These are phyloP conservation scores for Cylindrotheca closterium DNA, from an alignment of 108 stramenopile genomes.

Conservation along the genomic window DNA sequence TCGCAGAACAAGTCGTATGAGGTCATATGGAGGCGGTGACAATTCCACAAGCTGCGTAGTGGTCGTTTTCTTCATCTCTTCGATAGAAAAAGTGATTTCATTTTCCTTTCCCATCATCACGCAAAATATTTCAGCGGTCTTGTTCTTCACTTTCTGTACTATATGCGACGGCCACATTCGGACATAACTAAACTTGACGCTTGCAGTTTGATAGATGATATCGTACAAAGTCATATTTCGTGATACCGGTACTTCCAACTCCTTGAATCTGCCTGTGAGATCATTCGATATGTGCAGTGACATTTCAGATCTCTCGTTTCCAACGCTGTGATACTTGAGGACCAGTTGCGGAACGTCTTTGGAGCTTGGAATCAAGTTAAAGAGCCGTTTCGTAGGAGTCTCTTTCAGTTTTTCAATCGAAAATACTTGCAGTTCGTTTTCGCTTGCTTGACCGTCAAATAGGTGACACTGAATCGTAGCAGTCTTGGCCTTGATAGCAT, in stretches of 20 bases:
- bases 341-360: background rate
- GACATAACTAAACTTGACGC: conserved; percentile 27
- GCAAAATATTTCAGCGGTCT: conserved; percentile 9
- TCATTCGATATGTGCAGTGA: conserved; percentile 20
- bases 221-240: conserved; percentile 17
- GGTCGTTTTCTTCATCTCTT: background rate
- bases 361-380: conserved; percentile 11
- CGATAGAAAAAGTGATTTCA: background rate
- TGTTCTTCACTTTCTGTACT: conserved; percentile 19
- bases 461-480: conserved; percentile 20
- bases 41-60: background rate
- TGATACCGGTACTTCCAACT: conserved; percentile 13
- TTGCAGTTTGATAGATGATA: conserved; percentile 18
- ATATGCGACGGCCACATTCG: conserved; percentile 29
- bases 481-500: conserved; percentile 16
- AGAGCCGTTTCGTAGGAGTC: conserved; percentile 20
- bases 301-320: background rate
- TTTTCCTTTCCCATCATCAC: background rate
- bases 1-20: conserved; percentile 21
- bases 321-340: background rate
- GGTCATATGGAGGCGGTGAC: background rate
- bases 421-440: conserved; percentile 16
- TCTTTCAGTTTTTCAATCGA: conserved; percentile 31
- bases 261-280: conserved; percentile 16
- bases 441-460: conserved; percentile 21